A percentile compares a stretch with the other conserved stretches of the same genome.
Conservation (phyloP, 805 yeast genomes). For the Yarrowia yakushimensis region DNA sequence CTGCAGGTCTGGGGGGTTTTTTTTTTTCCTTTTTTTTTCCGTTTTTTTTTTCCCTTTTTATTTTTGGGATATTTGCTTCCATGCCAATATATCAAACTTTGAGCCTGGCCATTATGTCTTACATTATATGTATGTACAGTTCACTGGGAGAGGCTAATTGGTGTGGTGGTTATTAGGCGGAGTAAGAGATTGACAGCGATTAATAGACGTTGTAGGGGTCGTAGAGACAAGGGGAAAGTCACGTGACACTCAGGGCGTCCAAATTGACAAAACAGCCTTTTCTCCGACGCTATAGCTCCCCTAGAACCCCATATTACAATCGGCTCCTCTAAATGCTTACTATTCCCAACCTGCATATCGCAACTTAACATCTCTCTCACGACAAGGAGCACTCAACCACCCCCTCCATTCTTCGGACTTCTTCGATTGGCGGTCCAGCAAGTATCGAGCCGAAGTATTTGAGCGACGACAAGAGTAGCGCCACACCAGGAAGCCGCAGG, state of each 20-base stretch:
- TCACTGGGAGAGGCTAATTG: neutral
- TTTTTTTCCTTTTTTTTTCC: no score
- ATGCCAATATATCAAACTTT: neutral
- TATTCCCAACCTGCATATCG: constrained; percentile 9
- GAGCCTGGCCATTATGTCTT: neutral
- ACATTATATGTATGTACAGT: neutral
- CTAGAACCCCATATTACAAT: neutral
- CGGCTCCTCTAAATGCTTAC: neutral
- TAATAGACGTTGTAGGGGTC: neutral
- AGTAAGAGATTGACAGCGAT: neutral
- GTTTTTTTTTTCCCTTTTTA: no score
- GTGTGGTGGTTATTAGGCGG: neutral
- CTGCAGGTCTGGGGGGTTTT: neutral
- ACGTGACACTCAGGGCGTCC: neutral
- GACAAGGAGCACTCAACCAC: neutral
- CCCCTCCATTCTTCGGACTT: neutral
- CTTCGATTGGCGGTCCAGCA: neutral
- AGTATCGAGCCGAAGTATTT: neutral
- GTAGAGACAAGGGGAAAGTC: neutral
- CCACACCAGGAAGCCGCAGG: neutral
- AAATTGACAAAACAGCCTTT: neutral
- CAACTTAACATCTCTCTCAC: constrained; percentile 17
- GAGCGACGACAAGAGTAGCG: neutral
- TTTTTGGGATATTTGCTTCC: no score
- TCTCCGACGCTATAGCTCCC: neutral